These are phyloP conservation scores for Venturia oleaginea DNA, from an alignment of 2,329 filamentous ascomycete genomes.

Conservation along the genomic window DNA sequence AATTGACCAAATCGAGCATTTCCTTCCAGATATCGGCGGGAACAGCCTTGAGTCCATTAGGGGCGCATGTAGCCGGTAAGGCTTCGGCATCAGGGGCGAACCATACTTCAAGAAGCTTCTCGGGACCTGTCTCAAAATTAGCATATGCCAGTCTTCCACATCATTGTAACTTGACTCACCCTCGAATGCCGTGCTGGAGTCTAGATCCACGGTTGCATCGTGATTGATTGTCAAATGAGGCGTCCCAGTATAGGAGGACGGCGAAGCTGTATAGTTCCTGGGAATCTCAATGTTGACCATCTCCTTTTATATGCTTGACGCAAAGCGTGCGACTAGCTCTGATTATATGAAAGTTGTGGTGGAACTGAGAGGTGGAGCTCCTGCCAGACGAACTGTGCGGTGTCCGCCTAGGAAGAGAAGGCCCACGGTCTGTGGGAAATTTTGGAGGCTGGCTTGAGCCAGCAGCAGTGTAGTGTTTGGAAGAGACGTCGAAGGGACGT, in stretches of 20 bases:
- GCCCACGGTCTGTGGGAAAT: conserved; percentile 61
- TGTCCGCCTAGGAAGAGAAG: conserved; percentile 94
- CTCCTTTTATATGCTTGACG: conserved; percentile 34
- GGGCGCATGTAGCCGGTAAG: conserved; percentile 60
- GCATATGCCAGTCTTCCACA: not conserved
- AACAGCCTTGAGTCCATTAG: conserved; percentile 78
- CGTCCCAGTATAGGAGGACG: conserved; percentile 65
- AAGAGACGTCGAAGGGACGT: conserved; percentile 55
- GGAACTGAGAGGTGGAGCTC: conserved; percentile 51
- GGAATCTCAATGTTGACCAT: conserved; percentile 82
- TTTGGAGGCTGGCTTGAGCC: conserved; percentile 73
- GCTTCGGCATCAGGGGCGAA: conserved; percentile 72
- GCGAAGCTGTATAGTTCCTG: conserved; percentile 72
- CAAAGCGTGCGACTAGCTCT: not conserved
- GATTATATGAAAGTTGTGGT: not conserved
- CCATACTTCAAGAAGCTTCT: conserved; percentile 98
- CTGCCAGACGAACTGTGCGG: conserved; percentile 96
- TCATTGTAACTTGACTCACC: conserved; percentile 40
- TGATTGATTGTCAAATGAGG: conserved; percentile 95
- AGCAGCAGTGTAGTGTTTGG: conserved; percentile 54
- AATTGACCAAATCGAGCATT: conserved; percentile 97
- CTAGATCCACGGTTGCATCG: conserved; percentile 83
- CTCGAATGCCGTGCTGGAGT: conserved; percentile 95
- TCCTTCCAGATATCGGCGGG: conserved; percentile 79
- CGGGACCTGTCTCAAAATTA: conserved; percentile 54